Evolutionary conservation across 1,284 basidiomycete species (phyloP).

Genomic region (Fomitopsis pinicola): DNA sequence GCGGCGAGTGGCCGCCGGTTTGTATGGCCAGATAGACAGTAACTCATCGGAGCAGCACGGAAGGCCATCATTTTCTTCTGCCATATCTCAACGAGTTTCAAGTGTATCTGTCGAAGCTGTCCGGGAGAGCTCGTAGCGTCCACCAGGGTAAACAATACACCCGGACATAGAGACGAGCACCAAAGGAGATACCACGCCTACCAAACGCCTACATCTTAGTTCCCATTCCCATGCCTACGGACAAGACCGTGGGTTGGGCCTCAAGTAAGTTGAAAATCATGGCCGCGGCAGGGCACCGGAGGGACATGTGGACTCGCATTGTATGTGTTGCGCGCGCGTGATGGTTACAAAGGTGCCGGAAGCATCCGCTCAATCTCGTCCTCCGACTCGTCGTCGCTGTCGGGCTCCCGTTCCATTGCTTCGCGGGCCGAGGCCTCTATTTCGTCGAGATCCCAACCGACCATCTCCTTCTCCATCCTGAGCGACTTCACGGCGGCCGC

Average conservation of each 20-base stretch:
- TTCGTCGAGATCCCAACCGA: conserved; percentile 67
- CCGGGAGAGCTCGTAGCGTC: not conserved
- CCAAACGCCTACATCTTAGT: not conserved
- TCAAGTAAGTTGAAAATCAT: not conserved
- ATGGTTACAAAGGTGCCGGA: conserved; percentile 20
- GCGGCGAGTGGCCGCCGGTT: not conserved
- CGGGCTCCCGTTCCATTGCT: conserved; percentile 22
- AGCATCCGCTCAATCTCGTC: conserved; percentile 32
- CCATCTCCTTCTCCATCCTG: conserved; percentile 44
- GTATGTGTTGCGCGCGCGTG: not conserved
- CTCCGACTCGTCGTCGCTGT: conserved; percentile 34
- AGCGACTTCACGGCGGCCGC: conserved; percentile 37
- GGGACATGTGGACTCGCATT: not conserved
- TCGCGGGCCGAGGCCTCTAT: conserved; percentile 54
- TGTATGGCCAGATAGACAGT: not conserved
- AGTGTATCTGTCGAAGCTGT: not conserved
- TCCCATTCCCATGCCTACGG: not conserved
- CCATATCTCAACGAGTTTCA: not conserved
- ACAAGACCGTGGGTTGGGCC: not conserved
- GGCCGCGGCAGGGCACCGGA: not conserved
- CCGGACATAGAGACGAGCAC: not conserved
- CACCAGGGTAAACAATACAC: not conserved
- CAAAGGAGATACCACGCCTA: not conserved
- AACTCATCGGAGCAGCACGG: not conserved
- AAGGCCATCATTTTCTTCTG: not conserved